Evolutionary conservation across 75 land plant species (phyloP).

Genomic region (Azolla pinnata): DNA sequence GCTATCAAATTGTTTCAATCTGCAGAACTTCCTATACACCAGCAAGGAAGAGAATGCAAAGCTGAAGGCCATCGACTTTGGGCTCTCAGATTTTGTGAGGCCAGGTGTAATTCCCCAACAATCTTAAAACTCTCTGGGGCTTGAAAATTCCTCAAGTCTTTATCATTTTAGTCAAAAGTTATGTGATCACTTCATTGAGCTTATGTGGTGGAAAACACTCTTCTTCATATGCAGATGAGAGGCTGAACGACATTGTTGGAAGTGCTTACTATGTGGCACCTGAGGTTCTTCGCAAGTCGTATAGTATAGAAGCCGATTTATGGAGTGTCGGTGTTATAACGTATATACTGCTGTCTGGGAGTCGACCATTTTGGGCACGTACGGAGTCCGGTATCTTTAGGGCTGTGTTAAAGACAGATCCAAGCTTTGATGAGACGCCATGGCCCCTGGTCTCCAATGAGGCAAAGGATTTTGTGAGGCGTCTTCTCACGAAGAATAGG

Average conservation of each 20-base stretch:
- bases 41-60: slow-evolving; percentile 62
- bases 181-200: no score
- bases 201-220: no score
- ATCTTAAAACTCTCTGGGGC: no score
- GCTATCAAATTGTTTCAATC: background rate
- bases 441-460: slow-evolving; percentile 55
- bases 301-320: slow-evolving; percentile 82
- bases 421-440: slow-evolving; percentile 53
- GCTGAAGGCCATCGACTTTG: slow-evolving; percentile 87
- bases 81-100: slow-evolving; percentile 87
- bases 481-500: slow-evolving; percentile 44
- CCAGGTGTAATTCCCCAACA: slow-evolving; percentile 73
- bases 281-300: slow-evolving; percentile 86
- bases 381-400: slow-evolving; percentile 85
- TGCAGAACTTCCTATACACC: slow-evolving; percentile 64
- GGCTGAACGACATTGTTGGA: slow-evolving; percentile 82
- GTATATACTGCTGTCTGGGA: slow-evolving; percentile 84
- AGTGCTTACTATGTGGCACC: slow-evolving; percentile 37
- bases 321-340: slow-evolving; percentile 97
- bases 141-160: background rate
- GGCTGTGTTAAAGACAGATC: slow-evolving; percentile 50
- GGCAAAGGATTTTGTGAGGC: slow-evolving; percentile 57
- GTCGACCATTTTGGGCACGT: slow-evolving; percentile 96
- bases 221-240: slow-evolving; percentile 95
- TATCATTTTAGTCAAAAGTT: no score